A percentile compares a stretch with the other conserved stretches of the same genome.
phyloP scores from a whole-genome alignment of 805 yeast species.

The Metschnikowia gelsemii region DNA sequence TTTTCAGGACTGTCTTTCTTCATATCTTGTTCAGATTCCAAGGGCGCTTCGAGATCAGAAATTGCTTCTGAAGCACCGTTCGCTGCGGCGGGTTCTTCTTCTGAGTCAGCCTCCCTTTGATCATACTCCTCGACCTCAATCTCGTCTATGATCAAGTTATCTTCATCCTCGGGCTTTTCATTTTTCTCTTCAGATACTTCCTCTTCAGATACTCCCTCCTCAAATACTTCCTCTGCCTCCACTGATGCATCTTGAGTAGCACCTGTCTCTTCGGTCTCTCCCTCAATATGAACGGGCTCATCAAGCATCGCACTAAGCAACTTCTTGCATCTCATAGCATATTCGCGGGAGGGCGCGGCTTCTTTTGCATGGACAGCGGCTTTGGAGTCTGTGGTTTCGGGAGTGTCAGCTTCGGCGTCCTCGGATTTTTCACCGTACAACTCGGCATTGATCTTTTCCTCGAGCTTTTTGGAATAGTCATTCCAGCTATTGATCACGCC shows the following conservation, averaged over 20 bases:
- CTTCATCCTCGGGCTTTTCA: slow-evolving; percentile 13
- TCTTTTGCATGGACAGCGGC: too few relatives aligned
- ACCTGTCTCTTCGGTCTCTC: slow-evolving; percentile 20
- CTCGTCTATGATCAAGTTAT: slow-evolving; percentile 41
- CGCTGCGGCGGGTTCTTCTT: background rate
- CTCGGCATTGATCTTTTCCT: slow-evolving; percentile 39
- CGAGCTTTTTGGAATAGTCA: slow-evolving; percentile 41
- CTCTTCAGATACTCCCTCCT: background rate
- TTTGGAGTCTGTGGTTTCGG: too few relatives aligned
- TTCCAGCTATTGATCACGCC: slow-evolving; percentile 58
- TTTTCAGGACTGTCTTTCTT: slow-evolving; percentile 10
- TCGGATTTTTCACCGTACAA: slow-evolving; percentile 29
- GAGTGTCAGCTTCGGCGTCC: slow-evolving; percentile 18
- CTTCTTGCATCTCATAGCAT: slow-evolving; percentile 42
- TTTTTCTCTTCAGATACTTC: background rate
- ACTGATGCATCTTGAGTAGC: background rate
- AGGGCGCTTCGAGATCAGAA: too few relatives aligned
- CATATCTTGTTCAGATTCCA: too few relatives aligned
- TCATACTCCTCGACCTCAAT: slow-evolving; percentile 41
- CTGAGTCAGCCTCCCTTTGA: slow-evolving; percentile 9
- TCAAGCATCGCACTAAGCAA: slow-evolving; percentile 37
- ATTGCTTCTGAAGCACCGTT: background rate
- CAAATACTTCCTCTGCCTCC: slow-evolving; percentile 2
- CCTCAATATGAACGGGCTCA: slow-evolving; percentile 34
- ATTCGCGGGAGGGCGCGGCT: slow-evolving; percentile 30